Conservation (phyloP, 1,139 yeast genomes). For the Hyphopichia pseudoburtonii region DNA sequence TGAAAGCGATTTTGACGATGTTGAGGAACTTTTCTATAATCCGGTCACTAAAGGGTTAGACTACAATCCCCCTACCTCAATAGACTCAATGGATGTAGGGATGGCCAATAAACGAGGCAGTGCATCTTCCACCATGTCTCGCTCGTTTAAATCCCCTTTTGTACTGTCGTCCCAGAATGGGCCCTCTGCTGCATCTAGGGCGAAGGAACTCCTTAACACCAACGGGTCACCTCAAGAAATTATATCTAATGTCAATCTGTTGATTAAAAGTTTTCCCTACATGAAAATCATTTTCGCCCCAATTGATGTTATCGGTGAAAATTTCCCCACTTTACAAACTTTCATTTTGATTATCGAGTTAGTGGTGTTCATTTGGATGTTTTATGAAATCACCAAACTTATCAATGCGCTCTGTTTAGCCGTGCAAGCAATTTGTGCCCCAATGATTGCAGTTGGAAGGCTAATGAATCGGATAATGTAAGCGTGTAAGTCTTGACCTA, state of each 20-base stretch:
- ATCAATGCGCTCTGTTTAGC: constrained; percentile 49
- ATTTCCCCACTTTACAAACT: constrained; percentile 41
- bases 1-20: constrained; percentile 29
- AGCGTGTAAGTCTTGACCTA: not conserved
- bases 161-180: too few species aligned
- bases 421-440: constrained; percentile 49
- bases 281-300: constrained; percentile 44
- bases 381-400: constrained; percentile 43
- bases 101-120: too few species aligned
- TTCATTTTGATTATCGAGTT: constrained; percentile 40
- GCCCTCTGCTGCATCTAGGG: not conserved
- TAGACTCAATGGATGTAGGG: constrained; percentile 17
- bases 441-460: constrained; percentile 48
- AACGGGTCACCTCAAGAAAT: constrained; percentile 11
- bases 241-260: constrained; percentile 30
- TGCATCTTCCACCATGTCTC: too few species aligned
- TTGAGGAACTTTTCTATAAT: constrained; percentile 34
- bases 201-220: not conserved
- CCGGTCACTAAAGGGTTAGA: constrained; percentile 36
- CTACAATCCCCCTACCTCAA: constrained; percentile 34
- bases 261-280: constrained; percentile 37
- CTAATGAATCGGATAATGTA: constrained; percentile 44
- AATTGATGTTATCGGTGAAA: constrained; percentile 40
- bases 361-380: constrained; percentile 41
- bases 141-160: not conserved